phyloP scores from a whole-genome alignment of 306 rosid genomes.

The Rosa chinensis region DNA sequence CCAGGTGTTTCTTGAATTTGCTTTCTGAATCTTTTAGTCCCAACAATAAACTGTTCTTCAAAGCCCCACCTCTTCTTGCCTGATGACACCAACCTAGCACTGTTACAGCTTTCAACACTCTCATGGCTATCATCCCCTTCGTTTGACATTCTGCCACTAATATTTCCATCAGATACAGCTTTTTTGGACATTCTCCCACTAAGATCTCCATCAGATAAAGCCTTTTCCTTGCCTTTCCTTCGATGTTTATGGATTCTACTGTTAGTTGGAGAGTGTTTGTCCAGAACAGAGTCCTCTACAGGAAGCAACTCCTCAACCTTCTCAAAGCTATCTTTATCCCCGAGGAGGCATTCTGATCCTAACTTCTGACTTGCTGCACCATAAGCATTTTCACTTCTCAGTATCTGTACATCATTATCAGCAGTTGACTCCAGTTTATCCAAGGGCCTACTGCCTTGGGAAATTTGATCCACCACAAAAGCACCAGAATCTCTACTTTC shows the following conservation, averaged over 20 bases:
- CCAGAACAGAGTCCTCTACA: slow-evolving; percentile 29
- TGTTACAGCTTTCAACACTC: slow-evolving; percentile 63
- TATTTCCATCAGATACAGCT: slow-evolving; percentile 42
- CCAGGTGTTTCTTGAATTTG: slow-evolving; percentile 39
- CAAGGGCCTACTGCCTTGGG: slow-evolving; percentile 30
- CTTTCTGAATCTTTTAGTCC: slow-evolving; percentile 49
- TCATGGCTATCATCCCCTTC: slow-evolving; percentile 47
- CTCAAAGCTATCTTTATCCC: slow-evolving; percentile 27
- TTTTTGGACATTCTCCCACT: slow-evolving; percentile 44
- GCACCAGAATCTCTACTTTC: slow-evolving; percentile 30
- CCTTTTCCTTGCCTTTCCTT: slow-evolving; percentile 62
- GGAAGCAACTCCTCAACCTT: slow-evolving; percentile 28
- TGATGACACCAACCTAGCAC: slow-evolving; percentile 35
- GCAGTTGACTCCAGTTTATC: slow-evolving; percentile 50
- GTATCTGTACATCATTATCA: slow-evolving; percentile 51
- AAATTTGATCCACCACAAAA: slow-evolving; percentile 24
- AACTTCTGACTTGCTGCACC: slow-evolving; percentile 29
- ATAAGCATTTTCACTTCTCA: slow-evolving; percentile 28
- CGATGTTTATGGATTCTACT: slow-evolving; percentile 33
- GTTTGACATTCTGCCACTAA: slow-evolving; percentile 38
- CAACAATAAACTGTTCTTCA: slow-evolving; percentile 51
- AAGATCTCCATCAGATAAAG: slow-evolving; percentile 42
- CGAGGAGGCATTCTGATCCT: slow-evolving; percentile 22
- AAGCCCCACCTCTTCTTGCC: slow-evolving; percentile 55
- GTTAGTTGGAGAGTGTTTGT: slow-evolving; percentile 42